Conservation (phyloP, 1,284 basidiomycete species). For the Uromyces viciae-fabae region DNA sequence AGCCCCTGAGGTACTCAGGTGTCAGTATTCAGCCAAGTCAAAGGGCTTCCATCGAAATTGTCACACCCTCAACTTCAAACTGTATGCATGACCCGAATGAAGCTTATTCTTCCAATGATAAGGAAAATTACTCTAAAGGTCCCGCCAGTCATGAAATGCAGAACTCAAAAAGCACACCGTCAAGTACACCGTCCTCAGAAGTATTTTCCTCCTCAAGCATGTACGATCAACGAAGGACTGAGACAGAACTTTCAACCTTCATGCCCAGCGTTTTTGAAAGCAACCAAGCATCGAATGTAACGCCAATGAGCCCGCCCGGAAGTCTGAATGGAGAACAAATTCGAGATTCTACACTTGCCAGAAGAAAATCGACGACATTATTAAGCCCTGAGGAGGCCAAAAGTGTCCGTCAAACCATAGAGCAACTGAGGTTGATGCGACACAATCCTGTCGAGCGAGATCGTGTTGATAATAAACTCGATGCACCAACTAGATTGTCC, state of each 20-base stretch:
- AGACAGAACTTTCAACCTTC: conserved; percentile 28
- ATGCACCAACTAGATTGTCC: conserved; percentile 1
- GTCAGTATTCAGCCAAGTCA: conserved; percentile 34
- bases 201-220: conserved; percentile 5
- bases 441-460: neutral
- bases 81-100: neutral
- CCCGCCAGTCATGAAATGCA: neutral
- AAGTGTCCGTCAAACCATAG: conserved; percentile 18
- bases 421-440: conserved; percentile 13
- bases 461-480: conserved; percentile 1
- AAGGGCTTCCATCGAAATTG: conserved; percentile 29
- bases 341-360: too few relatives aligned
- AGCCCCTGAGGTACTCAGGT: conserved; percentile 33
- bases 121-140: neutral
- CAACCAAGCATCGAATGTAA: neutral
- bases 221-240: neutral
- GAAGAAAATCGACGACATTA: neutral
- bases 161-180: neutral
- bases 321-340: neutral
- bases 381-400: neutral
- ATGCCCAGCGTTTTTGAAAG: conserved; percentile 28
- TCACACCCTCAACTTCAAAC: conserved; percentile 28
- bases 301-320: neutral
- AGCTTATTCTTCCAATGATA: conserved; percentile 3
- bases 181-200: neutral